These are phyloP conservation scores for Lentithecium fluviatile DNA, from an alignment of 495 filamentous ascomycete genomes.

Conservation along the genomic window DNA sequence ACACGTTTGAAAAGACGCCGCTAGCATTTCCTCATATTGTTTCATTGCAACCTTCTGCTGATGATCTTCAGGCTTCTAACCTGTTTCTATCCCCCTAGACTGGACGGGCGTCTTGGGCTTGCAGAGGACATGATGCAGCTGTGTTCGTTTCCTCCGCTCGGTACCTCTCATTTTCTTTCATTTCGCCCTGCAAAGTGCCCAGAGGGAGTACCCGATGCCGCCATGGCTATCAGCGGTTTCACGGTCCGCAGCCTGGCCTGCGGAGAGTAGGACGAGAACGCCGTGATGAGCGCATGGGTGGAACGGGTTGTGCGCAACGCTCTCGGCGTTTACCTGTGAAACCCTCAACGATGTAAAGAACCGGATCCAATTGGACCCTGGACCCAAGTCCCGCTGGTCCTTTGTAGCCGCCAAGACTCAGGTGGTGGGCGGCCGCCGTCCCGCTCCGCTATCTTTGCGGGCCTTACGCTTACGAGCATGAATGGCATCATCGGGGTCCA, in stretches of 20 bases:
- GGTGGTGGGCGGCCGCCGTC: slow-evolving; percentile 11
- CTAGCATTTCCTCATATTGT: not conserved
- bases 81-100: slow-evolving; percentile 7
- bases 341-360: slow-evolving; percentile 2
- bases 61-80: slow-evolving; percentile 14
- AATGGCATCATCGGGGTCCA: not conserved
- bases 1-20: slow-evolving; percentile 4
- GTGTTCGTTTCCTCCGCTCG: not conserved
- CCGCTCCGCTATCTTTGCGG: slow-evolving; percentile 26
- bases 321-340: slow-evolving; percentile 16
- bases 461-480: slow-evolving; percentile 2
- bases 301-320: slow-evolving; percentile 17
- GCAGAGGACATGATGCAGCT: too few relatives aligned
- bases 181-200: slow-evolving; percentile 13
- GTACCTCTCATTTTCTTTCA: slow-evolving; percentile 2
- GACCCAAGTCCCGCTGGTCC: slow-evolving; percentile 12
- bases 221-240: slow-evolving; percentile 29
- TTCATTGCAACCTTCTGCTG: slow-evolving; percentile 3
- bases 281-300: slow-evolving; percentile 26
- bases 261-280: not conserved
- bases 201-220: slow-evolving; percentile 2
- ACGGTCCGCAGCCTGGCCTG: slow-evolving; percentile 32
- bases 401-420: slow-evolving; percentile 19
- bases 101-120: too few relatives aligned
- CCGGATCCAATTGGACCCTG: too few relatives aligned